Base-by-base conservation (phyloP, 2,329 filamentous ascomycete genomes). In the Chrysoporthe cubensis region DNA sequence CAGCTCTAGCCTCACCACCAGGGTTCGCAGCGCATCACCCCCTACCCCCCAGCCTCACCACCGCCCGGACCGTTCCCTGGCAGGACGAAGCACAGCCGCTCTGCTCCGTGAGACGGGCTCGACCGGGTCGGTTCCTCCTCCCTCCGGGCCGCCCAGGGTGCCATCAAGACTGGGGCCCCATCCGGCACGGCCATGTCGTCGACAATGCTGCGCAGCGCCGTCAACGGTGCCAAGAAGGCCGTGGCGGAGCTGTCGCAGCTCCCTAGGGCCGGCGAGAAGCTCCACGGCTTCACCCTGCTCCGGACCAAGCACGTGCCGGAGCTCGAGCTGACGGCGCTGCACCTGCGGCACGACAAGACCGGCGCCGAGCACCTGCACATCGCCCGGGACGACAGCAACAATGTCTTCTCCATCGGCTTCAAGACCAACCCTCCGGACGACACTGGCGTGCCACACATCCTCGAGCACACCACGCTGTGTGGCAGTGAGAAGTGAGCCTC, bases 321-420 rank as follows among this genome's bases (percentile, higher is more conserved):
- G 82, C 87, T 98, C 61, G 92, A 98, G 79, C 82, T 99, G 75
- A 97, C 94, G 1, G 96, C 96, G 5, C 81, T 98, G 64, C 92
- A 96, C 71, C 86, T 99, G 71, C 90, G 92, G 75, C 96, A 99
- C 78, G 92, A 98, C 81, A 94, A 94, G 83, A 99, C 96, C 0
- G 93, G 94, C 69, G 96, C 96, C 71, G 93, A 99, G 73, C 97
- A 98, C 77, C 85, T 99, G 59, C 96, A 99, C 80, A 91, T 99
- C 74, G 95, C 94, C 18, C 87, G 95, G 73, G 94, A 98, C 67
- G 96, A 99, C 77, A 91, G 91, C 83, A 99, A 99, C 83, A 99
- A 99, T 92, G 96, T 98, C 77, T 99, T 99, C 81, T 96, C 94
- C 48, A 96, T 99, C 75, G 96, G 94, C 64, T 99, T 99, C 88